phyloP scores from a whole-genome alignment of 768 basidiomycete genomes.

The Cystofilobasidium capitatum region DNA sequence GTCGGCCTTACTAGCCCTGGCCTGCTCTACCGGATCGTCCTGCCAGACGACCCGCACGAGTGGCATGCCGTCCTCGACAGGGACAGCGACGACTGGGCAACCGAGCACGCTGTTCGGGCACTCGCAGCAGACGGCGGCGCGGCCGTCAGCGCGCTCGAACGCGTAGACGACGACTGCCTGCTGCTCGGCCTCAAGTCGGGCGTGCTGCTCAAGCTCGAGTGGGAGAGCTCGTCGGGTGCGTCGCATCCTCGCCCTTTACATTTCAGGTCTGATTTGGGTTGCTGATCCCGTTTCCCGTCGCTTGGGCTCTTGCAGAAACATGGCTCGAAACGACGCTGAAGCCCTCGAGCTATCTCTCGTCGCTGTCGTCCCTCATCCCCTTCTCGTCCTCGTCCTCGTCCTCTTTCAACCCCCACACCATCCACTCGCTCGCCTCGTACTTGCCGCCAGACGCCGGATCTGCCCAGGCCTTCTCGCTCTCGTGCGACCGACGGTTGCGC shows the following conservation, averaged over 20 bases:
- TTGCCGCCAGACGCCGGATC: constrained; percentile 57
- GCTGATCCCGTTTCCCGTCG: neutral
- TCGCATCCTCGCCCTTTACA: constrained; percentile 2
- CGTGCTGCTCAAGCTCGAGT: constrained; percentile 27
- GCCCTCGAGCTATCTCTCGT: constrained; percentile 23
- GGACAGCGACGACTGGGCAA: constrained; percentile 43
- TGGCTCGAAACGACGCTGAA: constrained; percentile 21
- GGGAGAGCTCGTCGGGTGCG: constrained; percentile 7
- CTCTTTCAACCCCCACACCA: constrained; percentile 53
- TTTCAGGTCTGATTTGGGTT: constrained; percentile 7
- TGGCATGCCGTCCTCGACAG: constrained; percentile 7
- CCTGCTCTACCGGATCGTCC: constrained; percentile 61
- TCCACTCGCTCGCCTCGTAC: constrained; percentile 45
- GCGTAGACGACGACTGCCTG: constrained; percentile 30
- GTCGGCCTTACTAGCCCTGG: constrained; percentile 57
- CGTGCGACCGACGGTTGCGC: constrained; percentile 72
- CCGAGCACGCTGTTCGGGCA: constrained; percentile 60
- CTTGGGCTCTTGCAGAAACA: constrained; percentile 17
- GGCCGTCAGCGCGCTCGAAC: constrained; percentile 41
- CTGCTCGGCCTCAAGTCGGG: constrained; percentile 30
- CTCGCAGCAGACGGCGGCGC: constrained; percentile 37
- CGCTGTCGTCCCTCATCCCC: constrained; percentile 28
- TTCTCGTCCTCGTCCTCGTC: constrained; percentile 43
- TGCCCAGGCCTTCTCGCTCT: constrained; percentile 69
- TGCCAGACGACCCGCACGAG: constrained; percentile 43